phyloP scores from a whole-genome alignment of 2,329 filamentous ascomycete genomes.

The Berkeleyomyces basicola region DNA sequence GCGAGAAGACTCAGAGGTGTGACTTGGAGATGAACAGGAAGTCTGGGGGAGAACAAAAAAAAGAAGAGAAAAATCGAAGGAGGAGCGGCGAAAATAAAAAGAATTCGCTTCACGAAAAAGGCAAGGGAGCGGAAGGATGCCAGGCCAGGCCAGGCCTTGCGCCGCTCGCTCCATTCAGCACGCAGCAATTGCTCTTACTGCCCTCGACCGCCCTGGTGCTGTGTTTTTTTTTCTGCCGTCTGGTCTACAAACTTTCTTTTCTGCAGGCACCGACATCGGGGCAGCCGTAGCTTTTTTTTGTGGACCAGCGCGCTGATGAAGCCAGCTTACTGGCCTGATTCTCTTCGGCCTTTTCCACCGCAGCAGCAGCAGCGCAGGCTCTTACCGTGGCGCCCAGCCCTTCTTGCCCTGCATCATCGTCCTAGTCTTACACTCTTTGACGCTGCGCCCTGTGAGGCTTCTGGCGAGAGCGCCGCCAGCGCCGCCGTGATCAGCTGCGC shows the following conservation, averaged over 20 bases:
- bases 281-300: conserved; percentile 9
- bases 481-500: no score
- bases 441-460: not conserved
- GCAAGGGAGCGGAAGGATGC: not conserved
- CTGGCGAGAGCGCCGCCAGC: no score
- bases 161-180: not conserved
- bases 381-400: not conserved
- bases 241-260: not conserved
- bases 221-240: conserved; percentile 7
- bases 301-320: conserved; percentile 7
- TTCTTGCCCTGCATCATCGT: no score
- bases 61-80: conserved; percentile 1
- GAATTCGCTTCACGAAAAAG: conserved; percentile 1
- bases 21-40: conserved; percentile 16
- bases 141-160: not conserved
- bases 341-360: not conserved
- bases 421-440: not conserved
- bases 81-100: conserved; percentile 8
- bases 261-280: conserved; percentile 12
- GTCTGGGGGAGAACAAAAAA: conserved; percentile 1
- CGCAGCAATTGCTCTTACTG: conserved; percentile 3
- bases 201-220: not conserved
- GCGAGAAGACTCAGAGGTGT: conserved; percentile 8
- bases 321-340: not conserved
- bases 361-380: not conserved